These are phyloP conservation scores for Bryoerythrophyllum caledonicum DNA, from an alignment of 225 moss, liverwort and hornwort genomes.

Conservation along the genomic window DNA sequence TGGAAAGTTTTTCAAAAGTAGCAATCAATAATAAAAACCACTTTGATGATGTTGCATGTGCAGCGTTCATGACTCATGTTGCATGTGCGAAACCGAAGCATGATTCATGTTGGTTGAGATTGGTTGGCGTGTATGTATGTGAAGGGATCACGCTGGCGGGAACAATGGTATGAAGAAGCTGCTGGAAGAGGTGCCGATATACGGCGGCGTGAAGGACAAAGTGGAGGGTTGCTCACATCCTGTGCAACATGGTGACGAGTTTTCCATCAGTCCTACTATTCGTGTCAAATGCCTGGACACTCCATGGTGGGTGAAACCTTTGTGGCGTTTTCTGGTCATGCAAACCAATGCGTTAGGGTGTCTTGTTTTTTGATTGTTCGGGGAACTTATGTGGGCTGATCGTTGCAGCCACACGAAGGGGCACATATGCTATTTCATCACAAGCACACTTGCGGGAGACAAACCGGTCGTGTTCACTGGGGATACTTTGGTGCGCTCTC, in stretches of 20 bases:
- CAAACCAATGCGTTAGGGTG: neutral
- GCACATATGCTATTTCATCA: constrained; percentile 57
- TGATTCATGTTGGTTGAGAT: constrained; percentile 18
- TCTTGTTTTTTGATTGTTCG: neutral
- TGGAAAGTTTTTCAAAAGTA: neutral
- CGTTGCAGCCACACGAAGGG: constrained; percentile 62
- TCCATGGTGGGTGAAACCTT: constrained; percentile 39
- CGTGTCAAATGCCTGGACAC: constrained; percentile 53
- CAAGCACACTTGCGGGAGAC: constrained; percentile 37
- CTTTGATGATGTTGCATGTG: neutral
- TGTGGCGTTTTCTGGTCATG: neutral
- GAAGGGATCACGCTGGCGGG: constrained; percentile 61
- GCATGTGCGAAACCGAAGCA: neutral
- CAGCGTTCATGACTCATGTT: neutral
- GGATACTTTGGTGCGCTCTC: constrained; percentile 50
- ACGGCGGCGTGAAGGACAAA: constrained; percentile 58
- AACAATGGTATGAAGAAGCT: constrained; percentile 63
- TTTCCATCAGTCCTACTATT: constrained; percentile 44
- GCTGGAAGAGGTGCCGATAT: constrained; percentile 50
- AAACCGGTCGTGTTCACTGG: constrained; percentile 62
- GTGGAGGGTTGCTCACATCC: constrained; percentile 64
- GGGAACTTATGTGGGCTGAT: neutral
- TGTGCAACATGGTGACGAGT: constrained; percentile 54
- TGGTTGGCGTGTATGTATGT: constrained; percentile 11
- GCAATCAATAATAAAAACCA: neutral